Evolutionary conservation across 352 stramenopile species (phyloP).

Genomic region (Aphanomyces astaci): DNA sequence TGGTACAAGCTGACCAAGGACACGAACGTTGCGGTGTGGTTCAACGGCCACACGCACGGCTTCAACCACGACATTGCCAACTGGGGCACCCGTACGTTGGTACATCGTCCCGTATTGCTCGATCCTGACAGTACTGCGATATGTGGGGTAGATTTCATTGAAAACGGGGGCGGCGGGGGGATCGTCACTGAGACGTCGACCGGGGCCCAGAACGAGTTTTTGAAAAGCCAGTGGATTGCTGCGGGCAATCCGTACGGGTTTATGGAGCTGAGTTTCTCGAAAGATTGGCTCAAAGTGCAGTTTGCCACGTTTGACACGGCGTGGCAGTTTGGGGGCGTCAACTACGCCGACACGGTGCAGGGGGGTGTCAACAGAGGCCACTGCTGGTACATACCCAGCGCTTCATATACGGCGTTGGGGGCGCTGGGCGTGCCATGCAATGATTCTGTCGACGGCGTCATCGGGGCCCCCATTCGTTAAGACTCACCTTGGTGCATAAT

Average conservation of each 20-base stretch:
- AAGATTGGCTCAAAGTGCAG: slow-evolving; percentile 78
- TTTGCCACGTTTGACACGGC: slow-evolving; percentile 74
- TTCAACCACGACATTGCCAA: slow-evolving; percentile 34
- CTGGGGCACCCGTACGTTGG: slow-evolving; percentile 25
- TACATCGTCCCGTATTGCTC: no score
- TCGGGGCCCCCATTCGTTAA: slow-evolving; percentile 18
- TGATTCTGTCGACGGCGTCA: slow-evolving; percentile 1
- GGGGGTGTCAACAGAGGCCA: slow-evolving; percentile 28
- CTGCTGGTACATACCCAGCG: slow-evolving; percentile 43
- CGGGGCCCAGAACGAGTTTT: slow-evolving; percentile 33
- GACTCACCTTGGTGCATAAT: not conserved
- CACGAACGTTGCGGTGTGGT: slow-evolving; percentile 34
- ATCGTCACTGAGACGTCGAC: slow-evolving; percentile 34
- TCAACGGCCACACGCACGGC: slow-evolving; percentile 37
- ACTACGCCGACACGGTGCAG: slow-evolving; percentile 38
- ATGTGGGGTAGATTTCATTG: slow-evolving; percentile 32
- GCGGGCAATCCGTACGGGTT: slow-evolving; percentile 76
- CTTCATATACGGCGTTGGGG: not conserved
- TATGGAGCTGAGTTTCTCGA: slow-evolving; percentile 74
- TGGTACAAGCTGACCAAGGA: slow-evolving; percentile 82
- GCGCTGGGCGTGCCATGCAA: slow-evolving; percentile 11
- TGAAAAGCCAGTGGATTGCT: slow-evolving; percentile 73
- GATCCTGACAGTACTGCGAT: not conserved
- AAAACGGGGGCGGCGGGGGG: slow-evolving; percentile 37
- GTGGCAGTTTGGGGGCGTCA: slow-evolving; percentile 69